Evolutionary conservation across 192 early-diverging fungal genomes (phyloP).

Genomic region (Lobosporangium transversale): DNA sequence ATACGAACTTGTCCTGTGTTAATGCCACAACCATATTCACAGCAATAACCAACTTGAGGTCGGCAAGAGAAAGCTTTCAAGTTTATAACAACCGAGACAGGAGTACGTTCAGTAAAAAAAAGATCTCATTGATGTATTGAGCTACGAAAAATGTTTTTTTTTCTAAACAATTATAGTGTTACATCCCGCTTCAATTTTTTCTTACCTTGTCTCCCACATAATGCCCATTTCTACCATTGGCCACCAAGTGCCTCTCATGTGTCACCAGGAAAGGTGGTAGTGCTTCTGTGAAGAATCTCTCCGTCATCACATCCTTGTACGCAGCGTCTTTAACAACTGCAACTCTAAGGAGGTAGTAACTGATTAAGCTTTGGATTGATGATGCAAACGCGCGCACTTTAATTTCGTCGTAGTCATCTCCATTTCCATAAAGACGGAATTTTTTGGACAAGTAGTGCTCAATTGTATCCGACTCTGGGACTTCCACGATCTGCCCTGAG

Average conservation of each 20-base stretch:
- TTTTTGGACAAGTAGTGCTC: conserved; percentile 26
- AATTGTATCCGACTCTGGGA: conserved; percentile 30
- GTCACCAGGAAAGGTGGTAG: conserved; percentile 10
- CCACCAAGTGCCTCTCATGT: conserved; percentile 25
- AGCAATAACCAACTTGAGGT: conserved; percentile 15
- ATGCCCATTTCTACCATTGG: conserved; percentile 23
- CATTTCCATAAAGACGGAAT: conserved; percentile 10
- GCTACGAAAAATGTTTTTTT: no score
- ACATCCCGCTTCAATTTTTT: neutral
- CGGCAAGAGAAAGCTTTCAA: conserved; percentile 17
- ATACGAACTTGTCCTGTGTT: conserved; percentile 18
- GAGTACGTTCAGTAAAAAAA: neutral
- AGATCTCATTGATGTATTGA: no score
- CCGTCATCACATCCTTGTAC: conserved; percentile 19
- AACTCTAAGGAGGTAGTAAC: conserved; percentile 18
- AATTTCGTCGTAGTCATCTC: conserved; percentile 32
- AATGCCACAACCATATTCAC: conserved; percentile 3
- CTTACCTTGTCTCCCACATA: conserved; percentile 35
- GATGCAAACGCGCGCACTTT: conserved; percentile 21
- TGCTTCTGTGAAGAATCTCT: conserved; percentile 11
- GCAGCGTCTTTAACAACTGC: conserved; percentile 9
- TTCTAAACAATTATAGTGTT: neutral
- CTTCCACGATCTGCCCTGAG: conserved; percentile 11
- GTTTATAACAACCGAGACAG: neutral
- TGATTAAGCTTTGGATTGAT: conserved; percentile 6